These are phyloP conservation scores for Arthrobotrys entomopaga DNA, from an alignment of 2,329 filamentous ascomycete genomes.

Conservation along the genomic window DNA sequence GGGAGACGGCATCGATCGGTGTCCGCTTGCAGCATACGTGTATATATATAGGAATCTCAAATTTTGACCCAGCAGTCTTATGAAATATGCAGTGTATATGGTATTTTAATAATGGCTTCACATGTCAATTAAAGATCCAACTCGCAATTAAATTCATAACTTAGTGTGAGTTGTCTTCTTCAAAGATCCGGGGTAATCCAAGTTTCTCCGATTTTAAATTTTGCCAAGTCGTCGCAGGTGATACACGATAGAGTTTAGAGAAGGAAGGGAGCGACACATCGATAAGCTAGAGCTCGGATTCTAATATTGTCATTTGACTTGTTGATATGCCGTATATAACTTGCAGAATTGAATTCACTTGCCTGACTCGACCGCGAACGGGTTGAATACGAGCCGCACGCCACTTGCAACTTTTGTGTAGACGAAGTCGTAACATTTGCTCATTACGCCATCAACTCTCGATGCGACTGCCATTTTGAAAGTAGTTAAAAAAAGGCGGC, in stretches of 20 bases:
- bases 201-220: slow-evolving; percentile 1
- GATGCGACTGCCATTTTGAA: slow-evolving; percentile 36
- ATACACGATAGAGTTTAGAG: background rate
- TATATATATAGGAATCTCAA: no score
- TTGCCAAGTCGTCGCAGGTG: slow-evolving; percentile 1
- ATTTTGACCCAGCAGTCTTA: no score
- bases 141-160: no score
- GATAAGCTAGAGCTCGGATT: slow-evolving; percentile 9
- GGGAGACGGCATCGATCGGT: no score
- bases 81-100: no score
- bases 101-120: no score
- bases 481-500: slow-evolving; percentile 27
- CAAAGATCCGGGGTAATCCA: no score
- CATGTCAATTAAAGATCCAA: no score
- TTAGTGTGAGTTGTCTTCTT: no score
- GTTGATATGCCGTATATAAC: slow-evolving; percentile 13
- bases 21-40: no score
- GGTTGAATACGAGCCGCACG: slow-evolving; percentile 39
- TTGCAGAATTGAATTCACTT: slow-evolving; percentile 13
- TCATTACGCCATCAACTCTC: slow-evolving; percentile 35
- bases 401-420: slow-evolving; percentile 19
- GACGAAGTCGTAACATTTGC: slow-evolving; percentile 7
- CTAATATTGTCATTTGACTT: slow-evolving; percentile 16
- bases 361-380: slow-evolving; percentile 1
- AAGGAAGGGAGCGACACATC: slow-evolving; percentile 14